phyloP scores from a whole-genome alignment of 345 rosid genomes.

The Nephelium lappaceum region DNA sequence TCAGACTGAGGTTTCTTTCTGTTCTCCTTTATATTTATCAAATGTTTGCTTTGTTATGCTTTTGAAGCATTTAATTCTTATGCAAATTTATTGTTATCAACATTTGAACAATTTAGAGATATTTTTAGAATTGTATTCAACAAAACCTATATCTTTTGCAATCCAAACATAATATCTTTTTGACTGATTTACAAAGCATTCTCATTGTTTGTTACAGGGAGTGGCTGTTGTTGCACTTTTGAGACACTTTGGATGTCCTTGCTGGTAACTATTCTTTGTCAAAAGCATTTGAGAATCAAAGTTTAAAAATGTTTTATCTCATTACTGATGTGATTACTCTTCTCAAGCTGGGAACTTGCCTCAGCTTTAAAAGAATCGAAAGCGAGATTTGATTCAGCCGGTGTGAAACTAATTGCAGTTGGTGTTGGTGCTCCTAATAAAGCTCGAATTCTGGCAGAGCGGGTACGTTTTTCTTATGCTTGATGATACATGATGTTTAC shows the following conservation, averaged over 20 bases:
- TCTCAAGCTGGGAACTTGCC: slow-evolving; percentile 86
- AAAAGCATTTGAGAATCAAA: not conserved
- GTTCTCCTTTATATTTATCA: not conserved
- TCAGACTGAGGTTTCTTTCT: slow-evolving; percentile 63
- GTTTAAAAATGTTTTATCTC: not conserved
- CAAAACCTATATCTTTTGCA: too few species aligned
- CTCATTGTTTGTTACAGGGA: slow-evolving; percentile 42
- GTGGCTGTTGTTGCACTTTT: slow-evolving; percentile 83
- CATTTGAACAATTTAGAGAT: not conserved
- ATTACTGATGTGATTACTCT: slow-evolving; percentile 7
- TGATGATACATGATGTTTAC: not conserved
- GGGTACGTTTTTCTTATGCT: slow-evolving; percentile 41
- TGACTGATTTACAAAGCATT: not conserved
- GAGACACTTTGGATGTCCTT: slow-evolving; percentile 89
- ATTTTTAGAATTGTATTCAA: too few species aligned
- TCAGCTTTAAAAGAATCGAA: slow-evolving; percentile 64
- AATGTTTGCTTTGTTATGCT: not conserved
- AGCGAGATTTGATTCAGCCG: slow-evolving; percentile 72
- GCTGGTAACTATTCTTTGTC: slow-evolving; percentile 54
- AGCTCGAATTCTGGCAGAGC: slow-evolving; percentile 64
- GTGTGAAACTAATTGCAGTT: slow-evolving; percentile 74
- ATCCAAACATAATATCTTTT: too few species aligned
- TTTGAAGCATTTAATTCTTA: not conserved
- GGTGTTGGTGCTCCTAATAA: slow-evolving; percentile 89
- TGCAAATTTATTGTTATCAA: not conserved